Conservation (phyloP, 2,329 filamentous ascomycete genomes). For the Epichloe sibirici region DNA sequence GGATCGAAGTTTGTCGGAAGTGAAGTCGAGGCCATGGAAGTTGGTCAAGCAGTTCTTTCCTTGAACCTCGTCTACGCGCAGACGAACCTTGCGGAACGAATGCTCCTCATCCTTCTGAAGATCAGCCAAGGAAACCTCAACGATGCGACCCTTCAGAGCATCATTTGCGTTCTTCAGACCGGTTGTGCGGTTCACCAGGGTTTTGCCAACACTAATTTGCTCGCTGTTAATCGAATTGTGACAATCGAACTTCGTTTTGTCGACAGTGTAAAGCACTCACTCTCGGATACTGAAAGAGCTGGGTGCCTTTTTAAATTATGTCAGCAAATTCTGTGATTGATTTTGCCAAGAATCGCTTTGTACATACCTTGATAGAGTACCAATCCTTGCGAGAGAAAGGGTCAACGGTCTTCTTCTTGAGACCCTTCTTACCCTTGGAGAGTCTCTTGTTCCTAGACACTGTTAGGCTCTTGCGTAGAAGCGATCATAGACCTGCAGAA, state of each 20-base stretch:
- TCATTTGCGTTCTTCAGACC: slow-evolving; percentile 99
- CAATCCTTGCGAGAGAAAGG: slow-evolving; percentile 99
- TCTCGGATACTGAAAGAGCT: slow-evolving; percentile 93
- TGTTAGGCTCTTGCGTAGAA: slow-evolving; percentile 11
- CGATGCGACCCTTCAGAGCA: slow-evolving; percentile 93
- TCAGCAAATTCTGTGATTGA: slow-evolving; percentile 4
- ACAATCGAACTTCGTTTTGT: neutral
- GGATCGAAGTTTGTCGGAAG: slow-evolving; percentile 98
- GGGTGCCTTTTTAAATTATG: slow-evolving; percentile 51
- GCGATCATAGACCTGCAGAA: slow-evolving; percentile 8
- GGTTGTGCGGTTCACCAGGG: slow-evolving; percentile 96
- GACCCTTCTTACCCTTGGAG: slow-evolving; percentile 99
- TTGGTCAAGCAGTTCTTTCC: slow-evolving; percentile 99
- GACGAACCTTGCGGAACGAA: slow-evolving; percentile 98
- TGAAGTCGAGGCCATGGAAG: slow-evolving; percentile 99
- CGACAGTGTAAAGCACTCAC: slow-evolving; percentile 45
- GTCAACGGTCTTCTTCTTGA: slow-evolving; percentile 98
- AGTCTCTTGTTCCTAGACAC: slow-evolving; percentile 89
- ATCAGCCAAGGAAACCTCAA: slow-evolving; percentile 97
- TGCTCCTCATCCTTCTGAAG: slow-evolving; percentile 99
- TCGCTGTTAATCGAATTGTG: slow-evolving; percentile 1
- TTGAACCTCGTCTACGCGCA: slow-evolving; percentile 96
- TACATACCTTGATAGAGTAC: slow-evolving; percentile 83
- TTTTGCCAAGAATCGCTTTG: no score
- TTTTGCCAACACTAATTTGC: slow-evolving; percentile 81